phyloP scores from a whole-genome alignment of 75 land plant genomes.

The Isoetes taiwanensis region DNA sequence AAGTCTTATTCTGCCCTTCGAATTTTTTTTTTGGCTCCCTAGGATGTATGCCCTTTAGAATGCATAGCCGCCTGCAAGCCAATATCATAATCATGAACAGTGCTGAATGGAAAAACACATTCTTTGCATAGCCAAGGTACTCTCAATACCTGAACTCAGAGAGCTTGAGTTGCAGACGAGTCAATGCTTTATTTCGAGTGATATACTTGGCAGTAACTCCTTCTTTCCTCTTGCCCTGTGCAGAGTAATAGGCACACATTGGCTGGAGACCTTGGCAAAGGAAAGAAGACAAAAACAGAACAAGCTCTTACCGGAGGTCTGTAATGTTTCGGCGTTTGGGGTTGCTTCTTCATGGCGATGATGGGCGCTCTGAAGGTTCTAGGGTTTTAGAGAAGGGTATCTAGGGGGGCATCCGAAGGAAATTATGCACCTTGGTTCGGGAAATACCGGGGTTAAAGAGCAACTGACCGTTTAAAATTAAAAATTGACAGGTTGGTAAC shows the following conservation, averaged over 20 bases:
- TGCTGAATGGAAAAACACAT: neutral
- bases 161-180: conserved; percentile 48
- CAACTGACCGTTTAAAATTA: too few species aligned
- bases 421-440: too few species aligned
- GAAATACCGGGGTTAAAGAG: too few species aligned
- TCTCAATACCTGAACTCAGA: conserved; percentile 72
- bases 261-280: neutral
- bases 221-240: conserved; percentile 83
- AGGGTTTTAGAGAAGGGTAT: too few species aligned
- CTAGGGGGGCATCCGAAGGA: too few species aligned
- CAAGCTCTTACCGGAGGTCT: conserved; percentile 36
- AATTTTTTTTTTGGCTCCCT: conserved; percentile 91
- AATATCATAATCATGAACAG: neutral
- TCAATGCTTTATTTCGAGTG: conserved; percentile 78
- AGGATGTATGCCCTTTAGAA: conserved; percentile 80
- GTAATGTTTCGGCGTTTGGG: conserved; percentile 66
- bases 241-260: neutral
- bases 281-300: neutral
- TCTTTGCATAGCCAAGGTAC: neutral
- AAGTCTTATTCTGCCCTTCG: conserved; percentile 87
- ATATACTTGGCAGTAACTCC: conserved; percentile 83
- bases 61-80: conserved; percentile 53
- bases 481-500: too few species aligned
- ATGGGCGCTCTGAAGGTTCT: too few species aligned
- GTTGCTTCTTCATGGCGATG: too few species aligned